Conservation (phyloP, 2,329 filamentous ascomycete genomes). For the Claviceps pusilla region DNA sequence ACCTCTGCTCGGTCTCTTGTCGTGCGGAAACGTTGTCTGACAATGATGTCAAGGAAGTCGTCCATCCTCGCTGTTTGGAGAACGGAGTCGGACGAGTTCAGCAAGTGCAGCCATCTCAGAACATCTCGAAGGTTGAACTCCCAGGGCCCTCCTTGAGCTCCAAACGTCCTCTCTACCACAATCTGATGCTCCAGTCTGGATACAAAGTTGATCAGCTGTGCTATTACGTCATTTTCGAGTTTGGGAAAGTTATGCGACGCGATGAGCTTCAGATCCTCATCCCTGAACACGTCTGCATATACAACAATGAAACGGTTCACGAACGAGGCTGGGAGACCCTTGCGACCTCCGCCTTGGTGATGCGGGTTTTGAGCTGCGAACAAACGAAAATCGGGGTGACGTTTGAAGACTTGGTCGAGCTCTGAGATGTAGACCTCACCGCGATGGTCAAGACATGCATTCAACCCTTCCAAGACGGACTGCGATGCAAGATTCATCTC, state of each 20-base stretch:
- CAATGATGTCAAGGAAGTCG: slow-evolving; percentile 69
- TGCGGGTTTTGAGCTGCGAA: slow-evolving; percentile 97
- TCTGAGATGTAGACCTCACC: slow-evolving; percentile 93
- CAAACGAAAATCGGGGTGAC: slow-evolving; percentile 78
- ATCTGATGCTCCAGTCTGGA: slow-evolving; percentile 62
- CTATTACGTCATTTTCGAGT: slow-evolving; percentile 43
- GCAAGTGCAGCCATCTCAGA: slow-evolving; percentile 67
- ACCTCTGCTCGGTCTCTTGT: slow-evolving; percentile 52
- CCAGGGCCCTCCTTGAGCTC: slow-evolving; percentile 64
- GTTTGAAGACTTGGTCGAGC: slow-evolving; percentile 81
- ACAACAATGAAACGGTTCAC: slow-evolving; percentile 98
- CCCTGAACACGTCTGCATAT: slow-evolving; percentile 78
- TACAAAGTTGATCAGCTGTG: slow-evolving; percentile 64
- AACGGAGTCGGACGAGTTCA: slow-evolving; percentile 36
- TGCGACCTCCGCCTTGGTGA: slow-evolving; percentile 88
- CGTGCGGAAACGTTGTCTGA: slow-evolving; percentile 76
- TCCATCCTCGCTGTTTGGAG: slow-evolving; percentile 44
- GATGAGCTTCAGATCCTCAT: slow-evolving; percentile 69
- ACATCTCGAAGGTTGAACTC: slow-evolving; percentile 91
- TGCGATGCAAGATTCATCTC: slow-evolving; percentile 99
- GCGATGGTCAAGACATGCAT: slow-evolving; percentile 90
- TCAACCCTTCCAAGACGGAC: slow-evolving; percentile 87
- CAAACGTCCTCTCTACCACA: slow-evolving; percentile 41
- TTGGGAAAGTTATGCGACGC: slow-evolving; percentile 61
- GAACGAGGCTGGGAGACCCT: slow-evolving; percentile 87